Conservation (phyloP, 2,329 filamentous ascomycete genomes). For the Harringtonia lauricola region DNA sequence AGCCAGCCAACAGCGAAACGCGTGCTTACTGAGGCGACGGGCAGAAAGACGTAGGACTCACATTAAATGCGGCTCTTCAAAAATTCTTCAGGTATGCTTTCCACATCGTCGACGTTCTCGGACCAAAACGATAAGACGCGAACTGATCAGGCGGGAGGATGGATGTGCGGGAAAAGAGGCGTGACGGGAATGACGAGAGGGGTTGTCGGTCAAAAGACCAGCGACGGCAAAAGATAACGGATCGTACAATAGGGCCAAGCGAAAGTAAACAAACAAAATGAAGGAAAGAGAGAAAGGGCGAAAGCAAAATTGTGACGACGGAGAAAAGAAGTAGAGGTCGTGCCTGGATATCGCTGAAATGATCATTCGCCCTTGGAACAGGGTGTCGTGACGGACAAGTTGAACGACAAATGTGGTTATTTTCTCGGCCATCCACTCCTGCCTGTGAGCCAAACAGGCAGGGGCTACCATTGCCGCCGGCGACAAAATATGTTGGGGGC, state of each 20-base stretch:
- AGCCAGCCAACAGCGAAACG: too few relatives aligned
- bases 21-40: neutral
- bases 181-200: neutral
- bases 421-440: slow-evolving; percentile 1
- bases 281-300: too few relatives aligned
- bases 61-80: neutral
- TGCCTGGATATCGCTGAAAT: neutral
- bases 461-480: neutral
- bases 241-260: neutral
- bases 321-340: neutral
- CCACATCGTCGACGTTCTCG: too few relatives aligned
- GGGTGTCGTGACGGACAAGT: too few relatives aligned
- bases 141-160: too few relatives aligned
- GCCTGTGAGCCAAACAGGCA: neutral
- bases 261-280: neutral
- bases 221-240: neutral
- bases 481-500: slow-evolving; percentile 1
- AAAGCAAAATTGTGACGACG: neutral
- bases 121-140: too few relatives aligned
- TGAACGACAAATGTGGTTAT: neutral
- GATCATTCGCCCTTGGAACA: too few relatives aligned
- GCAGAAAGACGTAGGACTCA: neutral
- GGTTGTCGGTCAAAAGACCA: neutral
- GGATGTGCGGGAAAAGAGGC: neutral
- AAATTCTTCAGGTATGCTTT: too few relatives aligned